A percentile compares a stretch with the other conserved stretches of the same genome.
Evolutionary conservation across 2,329 filamentous ascomycete genomes (phyloP).

Genomic region (Pseudogymnoascus sp.): DNA sequence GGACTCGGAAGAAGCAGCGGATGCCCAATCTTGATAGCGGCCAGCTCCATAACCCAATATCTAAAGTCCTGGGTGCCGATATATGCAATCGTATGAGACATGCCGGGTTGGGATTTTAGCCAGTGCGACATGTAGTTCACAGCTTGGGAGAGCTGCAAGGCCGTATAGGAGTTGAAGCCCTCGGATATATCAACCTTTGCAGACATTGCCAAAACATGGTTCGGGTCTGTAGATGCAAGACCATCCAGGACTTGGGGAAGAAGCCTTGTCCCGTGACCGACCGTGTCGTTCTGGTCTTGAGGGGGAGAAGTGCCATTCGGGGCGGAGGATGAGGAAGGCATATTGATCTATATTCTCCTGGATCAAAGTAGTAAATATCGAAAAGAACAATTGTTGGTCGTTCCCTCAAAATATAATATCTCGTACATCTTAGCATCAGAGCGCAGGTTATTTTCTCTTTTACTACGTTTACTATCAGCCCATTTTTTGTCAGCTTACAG

Average conservation of each 20-base stretch:
- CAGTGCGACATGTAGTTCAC: conserved; percentile 23
- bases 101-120: conserved; percentile 13
- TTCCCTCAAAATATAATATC: neutral
- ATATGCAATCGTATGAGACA: conserved; percentile 16
- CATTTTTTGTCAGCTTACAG: neutral
- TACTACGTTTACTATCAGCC: neutral
- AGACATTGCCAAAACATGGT: neutral
- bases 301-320: neutral
- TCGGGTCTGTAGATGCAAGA: neutral
- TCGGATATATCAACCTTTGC: neutral
- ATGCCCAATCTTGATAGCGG: conserved; percentile 17
- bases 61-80: conserved; percentile 23
- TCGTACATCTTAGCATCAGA: neutral
- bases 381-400: neutral
- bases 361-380: neutral
- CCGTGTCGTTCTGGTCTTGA: neutral
- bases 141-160: conserved; percentile 16
- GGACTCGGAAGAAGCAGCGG: conserved; percentile 18
- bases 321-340: neutral
- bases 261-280: neutral
- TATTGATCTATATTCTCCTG: neutral
- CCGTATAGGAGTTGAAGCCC: conserved; percentile 15
- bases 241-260: neutral
- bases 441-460: neutral
- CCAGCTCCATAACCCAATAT: conserved; percentile 17